Evolutionary conservation across 306 rosid species (phyloP).

Genomic region (Sophora flavescens): DNA sequence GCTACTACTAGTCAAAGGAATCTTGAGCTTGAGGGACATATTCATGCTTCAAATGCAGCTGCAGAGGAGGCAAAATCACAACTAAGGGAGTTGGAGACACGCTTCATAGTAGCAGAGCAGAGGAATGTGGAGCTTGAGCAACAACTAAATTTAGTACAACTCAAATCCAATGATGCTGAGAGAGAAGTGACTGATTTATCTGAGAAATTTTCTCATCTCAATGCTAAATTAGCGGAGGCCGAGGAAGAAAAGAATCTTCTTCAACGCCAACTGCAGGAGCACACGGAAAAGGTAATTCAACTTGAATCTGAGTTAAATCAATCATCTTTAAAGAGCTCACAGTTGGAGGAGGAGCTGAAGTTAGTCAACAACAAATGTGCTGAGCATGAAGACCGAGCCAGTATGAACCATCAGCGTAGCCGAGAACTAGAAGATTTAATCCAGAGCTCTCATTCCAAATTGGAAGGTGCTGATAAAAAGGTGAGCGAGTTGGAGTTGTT

Average conservation of each 20-base stretch:
- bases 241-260: slow-evolving; percentile 72
- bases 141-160: slow-evolving; percentile 61
- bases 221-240: slow-evolving; percentile 54
- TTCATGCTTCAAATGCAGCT: slow-evolving; percentile 65
- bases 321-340: slow-evolving; percentile 56
- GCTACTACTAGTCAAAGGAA: slow-evolving; percentile 70
- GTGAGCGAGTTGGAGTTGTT: slow-evolving; percentile 83
- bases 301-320: slow-evolving; percentile 72
- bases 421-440: slow-evolving; percentile 89
- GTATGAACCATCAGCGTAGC: slow-evolving; percentile 72
- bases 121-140: slow-evolving; percentile 88
- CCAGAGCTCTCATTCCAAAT: slow-evolving; percentile 77
- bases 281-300: slow-evolving; percentile 62
- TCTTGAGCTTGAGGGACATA: slow-evolving; percentile 73
- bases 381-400: slow-evolving; percentile 85
- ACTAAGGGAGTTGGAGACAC: slow-evolving; percentile 72
- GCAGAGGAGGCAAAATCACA: slow-evolving; percentile 78
- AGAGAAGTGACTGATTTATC: slow-evolving; percentile 68
- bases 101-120: slow-evolving; percentile 66
- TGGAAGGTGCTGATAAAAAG: slow-evolving; percentile 70
- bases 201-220: slow-evolving; percentile 68
- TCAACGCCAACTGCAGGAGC: slow-evolving; percentile 61
- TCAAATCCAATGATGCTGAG: slow-evolving; percentile 69
- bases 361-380: slow-evolving; percentile 58
- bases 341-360: slow-evolving; percentile 84